Evolutionary conservation across 2,329 filamentous ascomycete genomes (phyloP).

Genomic region (Aspergillus proliferans): DNA sequence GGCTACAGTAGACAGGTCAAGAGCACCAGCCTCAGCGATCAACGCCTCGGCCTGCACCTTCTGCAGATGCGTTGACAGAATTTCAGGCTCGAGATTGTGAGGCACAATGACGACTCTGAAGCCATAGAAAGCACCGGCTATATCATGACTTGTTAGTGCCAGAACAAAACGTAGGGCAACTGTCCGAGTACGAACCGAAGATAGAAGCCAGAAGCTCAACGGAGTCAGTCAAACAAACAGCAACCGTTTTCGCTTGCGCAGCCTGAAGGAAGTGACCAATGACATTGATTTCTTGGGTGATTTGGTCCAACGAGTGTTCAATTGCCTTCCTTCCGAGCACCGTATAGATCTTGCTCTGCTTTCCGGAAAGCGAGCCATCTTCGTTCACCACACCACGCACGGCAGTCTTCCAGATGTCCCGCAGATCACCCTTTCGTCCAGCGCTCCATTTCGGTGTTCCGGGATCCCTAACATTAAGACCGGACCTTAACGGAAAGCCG

Average conservation of each 20-base stretch:
- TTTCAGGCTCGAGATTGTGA: constrained; percentile 66
- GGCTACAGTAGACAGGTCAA: constrained; percentile 69
- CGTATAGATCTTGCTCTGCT: constrained; percentile 66
- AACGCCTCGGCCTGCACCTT: constrained; percentile 72
- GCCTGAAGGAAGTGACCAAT: constrained; percentile 73
- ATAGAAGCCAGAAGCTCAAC: constrained; percentile 76
- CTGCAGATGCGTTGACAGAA: constrained; percentile 65
- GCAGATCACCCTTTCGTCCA: constrained; percentile 80
- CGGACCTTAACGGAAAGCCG: constrained; percentile 70
- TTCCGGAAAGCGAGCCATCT: constrained; percentile 55
- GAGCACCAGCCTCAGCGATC: constrained; percentile 76
- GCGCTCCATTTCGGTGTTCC: constrained; percentile 74
- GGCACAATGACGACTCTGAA: constrained; percentile 79
- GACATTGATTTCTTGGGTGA: constrained; percentile 81
- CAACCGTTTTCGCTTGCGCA: constrained; percentile 65
- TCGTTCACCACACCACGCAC: constrained; percentile 59
- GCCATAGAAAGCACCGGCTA: constrained; percentile 81
- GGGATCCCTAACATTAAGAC: constrained; percentile 74
- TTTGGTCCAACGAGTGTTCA: constrained; percentile 64
- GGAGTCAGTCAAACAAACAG: constrained; percentile 88
- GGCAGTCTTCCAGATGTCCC: constrained; percentile 80
- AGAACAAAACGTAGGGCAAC: neutral
- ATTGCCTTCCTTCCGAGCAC: constrained; percentile 68
- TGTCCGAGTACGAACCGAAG: constrained; percentile 51
- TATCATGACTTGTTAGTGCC: constrained; percentile 7